Percentiles rank a stretch among this genome's conserved stretches.
These are phyloP conservation scores for Sporothrix phasma DNA, from an alignment of 2,329 filamentous ascomycete genomes.

Conservation along the genomic window DNA sequence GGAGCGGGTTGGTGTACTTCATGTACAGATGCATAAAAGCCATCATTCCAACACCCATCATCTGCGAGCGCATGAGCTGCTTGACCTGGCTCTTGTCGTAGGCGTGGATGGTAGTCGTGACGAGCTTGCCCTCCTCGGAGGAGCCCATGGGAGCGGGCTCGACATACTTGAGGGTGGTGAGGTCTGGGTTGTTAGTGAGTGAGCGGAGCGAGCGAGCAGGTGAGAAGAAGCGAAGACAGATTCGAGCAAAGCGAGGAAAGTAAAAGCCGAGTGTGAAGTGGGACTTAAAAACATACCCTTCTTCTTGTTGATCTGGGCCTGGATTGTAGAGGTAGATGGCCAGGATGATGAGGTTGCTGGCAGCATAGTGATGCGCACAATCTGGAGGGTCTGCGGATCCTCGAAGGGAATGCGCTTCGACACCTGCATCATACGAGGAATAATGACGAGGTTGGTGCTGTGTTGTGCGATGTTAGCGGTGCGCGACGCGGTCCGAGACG, in stretches of 20 bases:
- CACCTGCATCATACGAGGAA: constrained; percentile 96
- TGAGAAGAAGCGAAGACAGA: too few relatives aligned
- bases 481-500: neutral
- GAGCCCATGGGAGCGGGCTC: constrained; percentile 91
- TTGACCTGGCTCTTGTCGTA: constrained; percentile 86
- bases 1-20: constrained; percentile 97
- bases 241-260: too few relatives aligned
- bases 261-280: too few relatives aligned
- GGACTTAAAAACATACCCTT: constrained; percentile 53
- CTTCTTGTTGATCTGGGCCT: constrained; percentile 84
- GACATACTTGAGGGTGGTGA: constrained; percentile 97
- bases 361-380: constrained; percentile 45
- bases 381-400: constrained; percentile 54
- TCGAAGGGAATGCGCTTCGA: constrained; percentile 94
- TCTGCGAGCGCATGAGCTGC: constrained; percentile 74
- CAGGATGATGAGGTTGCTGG: constrained; percentile 71
- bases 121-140: constrained; percentile 86
- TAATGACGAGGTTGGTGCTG: constrained; percentile 87
- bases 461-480: constrained; percentile 11
- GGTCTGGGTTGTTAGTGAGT: too few relatives aligned
- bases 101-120: constrained; percentile 91
- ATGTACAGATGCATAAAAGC: constrained; percentile 97
- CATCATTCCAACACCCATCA: constrained; percentile 98
- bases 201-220: too few relatives aligned
- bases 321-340: constrained; percentile 77